Base-by-base conservation (phyloP, 257 asterid genomes). In the Echites panduratus region DNA sequence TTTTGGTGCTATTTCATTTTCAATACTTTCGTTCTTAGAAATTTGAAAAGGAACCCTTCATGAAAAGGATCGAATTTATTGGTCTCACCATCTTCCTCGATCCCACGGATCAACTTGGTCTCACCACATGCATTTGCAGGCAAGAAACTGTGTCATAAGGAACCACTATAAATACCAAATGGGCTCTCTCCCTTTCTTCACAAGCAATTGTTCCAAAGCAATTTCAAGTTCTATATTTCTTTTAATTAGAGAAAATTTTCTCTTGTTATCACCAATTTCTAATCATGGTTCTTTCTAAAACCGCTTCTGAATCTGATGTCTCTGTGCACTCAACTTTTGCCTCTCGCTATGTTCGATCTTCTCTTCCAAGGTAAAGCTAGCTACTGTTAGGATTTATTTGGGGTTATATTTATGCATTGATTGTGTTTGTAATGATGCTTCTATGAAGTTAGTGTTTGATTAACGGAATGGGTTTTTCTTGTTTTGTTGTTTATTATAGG, bases 401-500 rank as follows among this genome's bases (percentile, higher is more conserved):
- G n/a, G n/a, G n/a, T n/a, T n/a, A n/a, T n/a, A n/a, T n/a, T n/a
- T n/a, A n/a, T n/a, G n/a, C n/a, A n/a, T n/a, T n/a, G n/a, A n/a
- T n/a, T n/a, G n/a, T n/a, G n/a, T n/a, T n/a, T n/a, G n/a, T n/a
- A n/a, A n/a, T n/a, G n/a, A n/a, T n/a, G n/a, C n/a, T n/a, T n/a
- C n/a, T n/a, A n/a, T n/a, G n/a, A n/a, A n/a, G n/a, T n/a, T n/a
- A n/a, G n/a, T n/a, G 14, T 13, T 0, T 9, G 52, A 13, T 48
- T 9, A 48, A 13, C 13, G 16, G 13, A 12, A 26, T 7, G 44
- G 5, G 8, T 69, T 26, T 38, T 29, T 29, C n/a, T n/a, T n/a
- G n/a, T 48, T 13, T 49, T 20, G 19, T 32, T 40, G 29, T 13
- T 10, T 11, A 16, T 12, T 19, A n/a, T 41, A 92, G 98, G 92